phyloP scores from a whole-genome alignment of 352 stramenopile species.

The Saprolegnia parasitica region DNA sequence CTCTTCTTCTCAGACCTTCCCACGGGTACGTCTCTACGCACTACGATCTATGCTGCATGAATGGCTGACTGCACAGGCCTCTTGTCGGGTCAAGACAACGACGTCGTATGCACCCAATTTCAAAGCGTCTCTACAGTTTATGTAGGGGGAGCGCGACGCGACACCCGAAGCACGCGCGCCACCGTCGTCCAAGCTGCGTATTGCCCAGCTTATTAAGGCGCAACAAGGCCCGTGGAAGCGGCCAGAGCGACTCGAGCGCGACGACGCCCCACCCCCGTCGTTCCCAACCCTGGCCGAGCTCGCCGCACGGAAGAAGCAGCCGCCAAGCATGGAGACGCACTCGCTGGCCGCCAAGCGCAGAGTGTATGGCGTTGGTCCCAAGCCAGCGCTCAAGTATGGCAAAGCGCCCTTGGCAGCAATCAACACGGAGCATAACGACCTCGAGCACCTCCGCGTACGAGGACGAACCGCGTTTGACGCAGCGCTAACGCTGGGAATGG shows the following conservation, averaged over 20 bases:
- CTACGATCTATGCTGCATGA: neutral
- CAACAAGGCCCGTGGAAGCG: too few species aligned
- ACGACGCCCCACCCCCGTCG: neutral
- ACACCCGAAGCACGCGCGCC: too few species aligned
- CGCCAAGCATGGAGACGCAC: neutral
- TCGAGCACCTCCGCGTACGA: neutral
- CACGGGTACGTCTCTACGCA: neutral
- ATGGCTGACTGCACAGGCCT: neutral
- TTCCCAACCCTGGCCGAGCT: neutral
- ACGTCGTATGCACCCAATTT: too few species aligned
- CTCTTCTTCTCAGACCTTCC: conserved; percentile 11
- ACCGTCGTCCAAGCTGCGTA: too few species aligned
- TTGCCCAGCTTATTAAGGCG: too few species aligned
- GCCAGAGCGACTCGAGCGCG: too few species aligned
- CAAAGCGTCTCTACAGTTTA: too few species aligned
- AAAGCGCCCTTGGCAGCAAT: neutral
- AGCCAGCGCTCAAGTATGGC: conserved; percentile 6
- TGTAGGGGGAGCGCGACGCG: too few species aligned
- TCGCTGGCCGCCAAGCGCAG: conserved; percentile 12
- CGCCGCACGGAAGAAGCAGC: neutral
- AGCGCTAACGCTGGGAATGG: neutral
- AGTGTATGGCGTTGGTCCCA: conserved; percentile 11
- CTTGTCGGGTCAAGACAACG: too few species aligned
- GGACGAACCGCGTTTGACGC: neutral
- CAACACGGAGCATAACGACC: neutral